These are phyloP conservation scores for Verbascum thapsus DNA, from an alignment of 257 asterid species.

Conservation along the genomic window DNA sequence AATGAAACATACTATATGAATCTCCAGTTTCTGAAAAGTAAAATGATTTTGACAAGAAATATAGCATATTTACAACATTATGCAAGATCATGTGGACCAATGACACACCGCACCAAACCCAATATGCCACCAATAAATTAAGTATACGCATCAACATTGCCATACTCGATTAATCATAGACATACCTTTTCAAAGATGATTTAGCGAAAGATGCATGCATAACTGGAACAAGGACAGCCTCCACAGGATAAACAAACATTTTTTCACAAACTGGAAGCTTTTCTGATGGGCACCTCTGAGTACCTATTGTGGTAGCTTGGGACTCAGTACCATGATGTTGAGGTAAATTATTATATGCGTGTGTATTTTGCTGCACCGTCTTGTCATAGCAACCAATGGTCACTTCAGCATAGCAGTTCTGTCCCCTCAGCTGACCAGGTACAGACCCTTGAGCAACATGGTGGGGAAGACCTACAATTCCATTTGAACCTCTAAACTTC, in stretches of 20 bases:
- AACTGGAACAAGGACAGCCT: slow-evolving; percentile 94
- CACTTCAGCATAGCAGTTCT: slow-evolving; percentile 84
- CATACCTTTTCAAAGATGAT: slow-evolving; percentile 88
- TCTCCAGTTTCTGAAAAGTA: slow-evolving; percentile 7
- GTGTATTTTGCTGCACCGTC: slow-evolving; percentile 39
- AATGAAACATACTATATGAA: slow-evolving; percentile 3
- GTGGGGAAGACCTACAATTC: slow-evolving; percentile 79
- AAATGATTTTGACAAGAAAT: not conserved
- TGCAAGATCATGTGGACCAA: slow-evolving; percentile 14
- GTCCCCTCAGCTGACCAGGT: slow-evolving; percentile 70
- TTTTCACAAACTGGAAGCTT: slow-evolving; percentile 52
- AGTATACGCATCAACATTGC: not conserved
- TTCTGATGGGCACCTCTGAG: slow-evolving; percentile 55
- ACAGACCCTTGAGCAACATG: slow-evolving; percentile 65
- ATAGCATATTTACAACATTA: not conserved
- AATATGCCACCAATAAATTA: slow-evolving; percentile 18
- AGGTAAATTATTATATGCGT: slow-evolving; percentile 42
- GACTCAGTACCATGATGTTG: slow-evolving; percentile 54
- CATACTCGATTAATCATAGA: slow-evolving; percentile 18
- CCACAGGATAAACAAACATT: slow-evolving; percentile 76
- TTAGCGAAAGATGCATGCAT: slow-evolving; percentile 86
- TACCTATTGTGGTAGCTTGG: slow-evolving; percentile 46
- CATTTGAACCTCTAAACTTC: slow-evolving; percentile 74
- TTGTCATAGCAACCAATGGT: slow-evolving; percentile 76
- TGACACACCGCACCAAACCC: slow-evolving; percentile 8